These are phyloP conservation scores for Gaeumannomyces tritici DNA, from an alignment of 2,329 filamentous ascomycete genomes.

Conservation along the genomic window DNA sequence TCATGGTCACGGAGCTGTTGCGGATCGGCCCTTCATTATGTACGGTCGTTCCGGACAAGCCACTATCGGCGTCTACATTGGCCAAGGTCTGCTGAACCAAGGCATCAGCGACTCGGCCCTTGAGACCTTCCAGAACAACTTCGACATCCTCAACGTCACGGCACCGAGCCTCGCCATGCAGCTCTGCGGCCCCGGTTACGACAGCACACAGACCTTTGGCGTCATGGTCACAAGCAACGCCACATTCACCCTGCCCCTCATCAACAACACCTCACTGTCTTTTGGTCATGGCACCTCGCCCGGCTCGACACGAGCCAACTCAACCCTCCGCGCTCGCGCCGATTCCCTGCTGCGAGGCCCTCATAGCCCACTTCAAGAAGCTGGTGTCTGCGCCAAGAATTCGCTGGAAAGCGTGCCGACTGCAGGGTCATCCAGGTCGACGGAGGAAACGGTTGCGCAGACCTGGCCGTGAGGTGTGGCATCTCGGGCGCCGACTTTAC, in stretches of 20 bases:
- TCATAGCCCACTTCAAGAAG: not conserved
- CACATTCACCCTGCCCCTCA: constrained; percentile 13
- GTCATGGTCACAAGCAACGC: constrained; percentile 20
- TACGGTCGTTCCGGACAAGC: constrained; percentile 19
- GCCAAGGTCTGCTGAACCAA: constrained; percentile 18
- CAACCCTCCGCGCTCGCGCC: not conserved
- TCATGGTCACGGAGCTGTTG: constrained; percentile 11
- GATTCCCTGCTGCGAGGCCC: too few relatives aligned
- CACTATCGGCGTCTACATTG: constrained; percentile 25
- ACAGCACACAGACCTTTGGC: constrained; percentile 22
- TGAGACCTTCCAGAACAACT: constrained; percentile 15
- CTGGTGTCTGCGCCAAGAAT: not conserved
- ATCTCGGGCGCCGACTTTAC: not conserved
- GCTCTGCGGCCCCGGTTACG: constrained; percentile 20
- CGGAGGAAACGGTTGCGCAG: constrained; percentile 24
- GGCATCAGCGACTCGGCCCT: constrained; percentile 17
- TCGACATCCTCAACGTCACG: constrained; percentile 13
- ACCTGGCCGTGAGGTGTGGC: constrained; percentile 16
- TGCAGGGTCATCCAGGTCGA: constrained; percentile 22
- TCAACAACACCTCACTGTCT: not conserved
- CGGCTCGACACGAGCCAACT: not conserved
- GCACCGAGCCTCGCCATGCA: constrained; percentile 23
- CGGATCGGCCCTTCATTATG: constrained; percentile 15
- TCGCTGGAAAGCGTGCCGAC: constrained; percentile 1
- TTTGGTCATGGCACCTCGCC: too few relatives aligned